Base-by-base conservation (phyloP, 2,329 filamentous ascomycete species). In the Aspergillus candidus region DNA sequence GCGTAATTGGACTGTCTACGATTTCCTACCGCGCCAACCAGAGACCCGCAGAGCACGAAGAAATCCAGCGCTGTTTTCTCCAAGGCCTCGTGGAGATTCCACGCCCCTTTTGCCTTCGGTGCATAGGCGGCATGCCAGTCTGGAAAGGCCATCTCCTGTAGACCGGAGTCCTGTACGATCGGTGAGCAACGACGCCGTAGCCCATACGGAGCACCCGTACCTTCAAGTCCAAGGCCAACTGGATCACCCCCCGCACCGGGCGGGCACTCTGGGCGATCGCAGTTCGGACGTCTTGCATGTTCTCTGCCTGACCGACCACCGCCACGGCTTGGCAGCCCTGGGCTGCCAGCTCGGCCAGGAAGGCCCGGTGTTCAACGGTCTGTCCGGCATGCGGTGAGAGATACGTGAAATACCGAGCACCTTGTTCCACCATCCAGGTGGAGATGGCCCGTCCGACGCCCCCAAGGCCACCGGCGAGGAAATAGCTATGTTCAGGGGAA, bases 1-100 rank as follows among this genome's bases (percentile, higher is more conserved):
- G 65, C 58, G 46, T 72, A 72, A 43, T 71, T 74, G 11, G 71
- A 63, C 43, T 77, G 63, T 3, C 70, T 67, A 2, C 65, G 51
- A 39, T 72, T 72, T 4, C 74, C 74, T 7, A 73, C 57, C 8
- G 76, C 56, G 2, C 67, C 67, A 14, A 67, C 62, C 1, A 66
- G 50, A 0, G 70, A 72, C 1, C 67, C 68, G 1, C 71, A 54
- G 47, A 67, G 59, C 39, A 70, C 50, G 46, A 72, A 72, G 51
- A 72, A 72, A 37, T 69, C 64, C 5, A 73, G 51, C 35, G 64
- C 35, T 18, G 3, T 54, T 55, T 35, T 15, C 10, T n/a, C 11
- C 7, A 11, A 65, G 43, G 10, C 48, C 27, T 11, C 50, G 46
- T 68, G 61, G 6, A 70, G 53, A 43, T 69, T 69, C 56, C 59